phyloP scores from a whole-genome alignment of 192 early-diverging fungal species.

The Allomyces javanicus region DNA sequence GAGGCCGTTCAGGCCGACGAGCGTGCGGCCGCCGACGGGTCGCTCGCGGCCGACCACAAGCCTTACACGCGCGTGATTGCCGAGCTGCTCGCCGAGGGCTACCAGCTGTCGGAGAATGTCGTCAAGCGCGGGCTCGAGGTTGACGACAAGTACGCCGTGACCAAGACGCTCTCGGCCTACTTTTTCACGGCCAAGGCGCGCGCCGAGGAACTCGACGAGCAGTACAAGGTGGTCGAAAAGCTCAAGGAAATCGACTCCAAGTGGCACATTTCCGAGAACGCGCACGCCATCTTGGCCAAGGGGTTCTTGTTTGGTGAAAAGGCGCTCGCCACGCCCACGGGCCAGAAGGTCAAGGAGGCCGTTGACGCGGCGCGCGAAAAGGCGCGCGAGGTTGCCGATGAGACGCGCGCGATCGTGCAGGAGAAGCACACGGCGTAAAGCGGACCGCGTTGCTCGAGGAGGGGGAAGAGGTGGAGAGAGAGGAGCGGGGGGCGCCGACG shows the following conservation, averaged over 20 bases:
- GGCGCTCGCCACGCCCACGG: slow-evolving; percentile 28
- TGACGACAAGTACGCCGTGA: slow-evolving; percentile 39
- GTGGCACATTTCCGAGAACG: slow-evolving; percentile 21
- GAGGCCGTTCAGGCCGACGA: slow-evolving; percentile 6
- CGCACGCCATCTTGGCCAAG: slow-evolving; percentile 4
- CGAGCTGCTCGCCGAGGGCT: slow-evolving; percentile 53
- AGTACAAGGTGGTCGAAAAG: slow-evolving; percentile 35
- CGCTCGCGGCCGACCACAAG: slow-evolving; percentile 4
- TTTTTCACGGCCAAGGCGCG: slow-evolving; percentile 8
- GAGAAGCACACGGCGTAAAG: too few species aligned
- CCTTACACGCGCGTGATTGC: slow-evolving; percentile 32
- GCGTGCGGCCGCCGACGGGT: slow-evolving; percentile 7
- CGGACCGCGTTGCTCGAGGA: too few species aligned
- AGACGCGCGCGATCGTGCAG: slow-evolving; percentile 29
- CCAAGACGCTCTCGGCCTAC: slow-evolving; percentile 12
- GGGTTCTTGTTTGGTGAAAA: slow-evolving; percentile 1
- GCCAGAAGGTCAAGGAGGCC: slow-evolving; percentile 24
- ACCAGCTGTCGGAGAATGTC: slow-evolving; percentile 38
- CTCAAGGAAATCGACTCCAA: slow-evolving; percentile 20
- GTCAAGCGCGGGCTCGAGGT: slow-evolving; percentile 42
- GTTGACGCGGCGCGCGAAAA: slow-evolving; percentile 22
- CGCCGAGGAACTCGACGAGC: slow-evolving; percentile 24
- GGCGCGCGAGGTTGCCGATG: slow-evolving; percentile 29
- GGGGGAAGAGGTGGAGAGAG: too few species aligned
- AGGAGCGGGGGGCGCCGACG: too few species aligned